Evolutionary conservation across 208 protist genomes (phyloP).

Genomic region (Leishmania braziliensis): DNA sequence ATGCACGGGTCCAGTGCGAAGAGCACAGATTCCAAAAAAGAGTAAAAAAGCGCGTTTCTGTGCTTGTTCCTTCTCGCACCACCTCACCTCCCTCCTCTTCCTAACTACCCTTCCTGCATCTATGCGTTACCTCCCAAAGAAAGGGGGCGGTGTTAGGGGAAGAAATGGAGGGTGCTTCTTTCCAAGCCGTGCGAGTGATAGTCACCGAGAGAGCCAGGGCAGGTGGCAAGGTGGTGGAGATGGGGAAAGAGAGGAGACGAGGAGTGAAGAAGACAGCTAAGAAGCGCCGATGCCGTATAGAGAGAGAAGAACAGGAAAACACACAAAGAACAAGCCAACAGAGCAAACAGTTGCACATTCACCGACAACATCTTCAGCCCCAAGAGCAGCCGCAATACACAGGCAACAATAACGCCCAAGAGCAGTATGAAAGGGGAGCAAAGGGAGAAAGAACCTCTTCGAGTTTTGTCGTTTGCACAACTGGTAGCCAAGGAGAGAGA

Average conservation of each 20-base stretch:
- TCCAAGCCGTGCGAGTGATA: neutral
- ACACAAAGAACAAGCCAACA: neutral
- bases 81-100: neutral
- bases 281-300: neutral
- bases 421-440: neutral
- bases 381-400: neutral
- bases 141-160: neutral
- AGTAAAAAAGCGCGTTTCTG: neutral
- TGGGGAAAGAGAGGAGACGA: neutral
- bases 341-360: neutral
- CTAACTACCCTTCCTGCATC: neutral
- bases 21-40: neutral
- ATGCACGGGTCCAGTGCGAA: neutral
- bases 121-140: neutral
- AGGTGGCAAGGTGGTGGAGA: neutral
- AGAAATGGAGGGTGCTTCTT: neutral
- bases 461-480: neutral
- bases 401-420: neutral
- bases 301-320: neutral
- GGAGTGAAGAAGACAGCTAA: neutral
- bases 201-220: neutral
- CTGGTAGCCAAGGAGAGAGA: neutral
- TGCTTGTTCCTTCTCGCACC: neutral
- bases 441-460: neutral
- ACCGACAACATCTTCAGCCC: neutral